Percentiles rank a stretch among this genome's conserved stretches.
Evolutionary conservation across 108 stramenopile species (phyloP).

Genomic region (Stephanodiscus triporus): DNA sequence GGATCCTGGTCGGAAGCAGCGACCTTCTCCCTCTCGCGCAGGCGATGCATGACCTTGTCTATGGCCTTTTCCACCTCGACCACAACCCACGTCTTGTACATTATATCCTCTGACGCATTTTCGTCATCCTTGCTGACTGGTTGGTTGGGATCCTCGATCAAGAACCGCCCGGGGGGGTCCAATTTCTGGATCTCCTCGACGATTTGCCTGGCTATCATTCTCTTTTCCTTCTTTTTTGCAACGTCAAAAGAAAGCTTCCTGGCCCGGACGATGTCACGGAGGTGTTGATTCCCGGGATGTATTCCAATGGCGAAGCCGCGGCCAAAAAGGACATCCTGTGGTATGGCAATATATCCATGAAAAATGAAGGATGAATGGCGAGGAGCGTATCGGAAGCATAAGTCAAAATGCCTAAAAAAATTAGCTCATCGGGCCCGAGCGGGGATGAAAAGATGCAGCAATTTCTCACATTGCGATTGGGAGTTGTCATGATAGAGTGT

Average conservation of each 20-base stretch:
- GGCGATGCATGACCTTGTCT: constrained; percentile 22
- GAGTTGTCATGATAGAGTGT: constrained; percentile 5
- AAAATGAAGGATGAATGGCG: not conserved
- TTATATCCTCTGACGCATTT: not conserved
- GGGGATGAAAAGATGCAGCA: not conserved
- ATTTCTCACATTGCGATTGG: not conserved
- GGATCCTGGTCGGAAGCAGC: not conserved
- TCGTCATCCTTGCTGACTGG: not conserved
- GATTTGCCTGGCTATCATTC: constrained; percentile 62
- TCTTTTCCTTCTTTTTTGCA: constrained; percentile 65
- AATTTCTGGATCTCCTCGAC: constrained; percentile 29
- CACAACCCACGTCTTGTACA: constrained; percentile 9
- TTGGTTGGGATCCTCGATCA: constrained; percentile 22
- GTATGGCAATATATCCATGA: not conserved
- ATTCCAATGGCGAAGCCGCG: constrained; percentile 61
- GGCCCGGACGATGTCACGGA: constrained; percentile 56
- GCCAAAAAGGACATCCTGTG: constrained; percentile 59
- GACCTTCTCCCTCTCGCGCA: constrained; percentile 7
- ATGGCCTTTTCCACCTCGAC: constrained; percentile 15
- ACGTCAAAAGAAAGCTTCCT: constrained; percentile 60
- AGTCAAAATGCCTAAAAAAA: not conserved
- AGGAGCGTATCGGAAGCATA: not conserved
- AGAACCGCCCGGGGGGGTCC: constrained; percentile 37
- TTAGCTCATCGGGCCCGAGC: not conserved
- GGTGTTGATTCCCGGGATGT: constrained; percentile 62